Percentiles rank a stretch among this genome's conserved stretches.
These are phyloP conservation scores for Isochrysis galbana DNA, from an alignment of 78 protist genomes.

Conservation along the genomic window DNA sequence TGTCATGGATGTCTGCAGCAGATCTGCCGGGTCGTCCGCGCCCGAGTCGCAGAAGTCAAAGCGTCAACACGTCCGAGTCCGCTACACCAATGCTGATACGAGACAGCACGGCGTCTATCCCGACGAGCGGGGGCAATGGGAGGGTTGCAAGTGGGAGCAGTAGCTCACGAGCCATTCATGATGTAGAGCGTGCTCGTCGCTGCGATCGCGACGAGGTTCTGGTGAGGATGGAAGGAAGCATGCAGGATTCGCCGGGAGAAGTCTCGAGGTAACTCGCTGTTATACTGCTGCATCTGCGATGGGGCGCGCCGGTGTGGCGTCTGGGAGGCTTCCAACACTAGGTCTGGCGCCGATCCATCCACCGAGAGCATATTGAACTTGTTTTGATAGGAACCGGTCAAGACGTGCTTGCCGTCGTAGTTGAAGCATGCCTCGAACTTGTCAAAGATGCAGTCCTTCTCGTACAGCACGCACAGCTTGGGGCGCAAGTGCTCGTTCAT, in stretches of 20 bases:
- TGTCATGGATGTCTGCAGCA: too few species aligned
- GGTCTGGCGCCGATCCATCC: neutral
- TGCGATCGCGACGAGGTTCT: neutral
- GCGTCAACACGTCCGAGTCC: too few species aligned
- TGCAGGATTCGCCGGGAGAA: neutral
- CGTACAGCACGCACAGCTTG: slow-evolving; percentile 38
- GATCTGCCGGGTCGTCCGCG: too few species aligned
- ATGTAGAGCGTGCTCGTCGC: neutral
- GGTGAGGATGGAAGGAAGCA: neutral
- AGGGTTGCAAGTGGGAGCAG: too few species aligned
- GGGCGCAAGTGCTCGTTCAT: slow-evolving; percentile 85
- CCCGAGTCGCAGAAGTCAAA: too few species aligned
- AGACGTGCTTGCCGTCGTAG: neutral
- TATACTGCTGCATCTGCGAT: neutral
- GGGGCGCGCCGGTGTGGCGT: neutral
- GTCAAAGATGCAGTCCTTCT: neutral
- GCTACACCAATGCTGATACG: too few species aligned
- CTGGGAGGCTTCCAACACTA: neutral
- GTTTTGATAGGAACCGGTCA: neutral
- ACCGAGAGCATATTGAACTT: neutral
- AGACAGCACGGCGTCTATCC: too few species aligned
- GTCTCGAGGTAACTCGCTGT: neutral
- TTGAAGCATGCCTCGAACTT: neutral
- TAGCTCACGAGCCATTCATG: neutral
- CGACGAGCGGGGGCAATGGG: too few species aligned